phyloP scores from a whole-genome alignment of 768 basidiomycete species.

The Auriculariales sp. region DNA sequence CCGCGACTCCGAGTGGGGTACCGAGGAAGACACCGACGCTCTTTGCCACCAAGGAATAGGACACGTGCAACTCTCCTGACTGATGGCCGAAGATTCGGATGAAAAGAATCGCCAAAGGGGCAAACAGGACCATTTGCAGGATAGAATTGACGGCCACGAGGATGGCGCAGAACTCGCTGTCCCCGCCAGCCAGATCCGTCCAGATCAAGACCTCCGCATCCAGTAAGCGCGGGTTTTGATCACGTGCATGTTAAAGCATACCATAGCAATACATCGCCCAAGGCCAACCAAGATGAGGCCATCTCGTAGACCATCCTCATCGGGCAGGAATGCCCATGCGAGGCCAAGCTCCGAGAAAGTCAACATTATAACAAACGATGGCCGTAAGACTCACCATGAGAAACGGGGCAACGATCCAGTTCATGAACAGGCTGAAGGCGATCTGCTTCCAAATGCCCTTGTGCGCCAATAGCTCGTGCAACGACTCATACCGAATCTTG shows the following conservation, averaged over 20 bases:
- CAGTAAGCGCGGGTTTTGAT: no score
- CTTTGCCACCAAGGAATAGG: constrained; percentile 45
- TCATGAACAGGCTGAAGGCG: constrained; percentile 48
- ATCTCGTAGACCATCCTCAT: constrained; percentile 55
- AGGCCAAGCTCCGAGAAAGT: no score
- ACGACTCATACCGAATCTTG: constrained; percentile 17
- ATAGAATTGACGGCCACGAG: constrained; percentile 69
- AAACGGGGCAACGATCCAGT: constrained; percentile 72
- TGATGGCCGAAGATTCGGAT: constrained; percentile 51
- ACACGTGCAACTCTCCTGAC: constrained; percentile 26
- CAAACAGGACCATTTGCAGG: constrained; percentile 64
- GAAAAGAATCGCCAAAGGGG: constrained; percentile 61
- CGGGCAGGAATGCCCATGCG: constrained; percentile 77
- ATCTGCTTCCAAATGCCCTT: constrained; percentile 51
- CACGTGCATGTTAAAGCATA: no score
- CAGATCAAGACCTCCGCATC: constrained; percentile 68
- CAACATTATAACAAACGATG: no score
- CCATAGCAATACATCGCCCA: constrained; percentile 31
- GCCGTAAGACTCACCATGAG: no score
- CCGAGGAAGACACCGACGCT: constrained; percentile 31
- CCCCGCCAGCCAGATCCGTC: constrained; percentile 60
- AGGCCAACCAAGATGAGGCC: constrained; percentile 78
- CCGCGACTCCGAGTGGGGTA: constrained; percentile 59
- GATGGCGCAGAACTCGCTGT: constrained; percentile 60
- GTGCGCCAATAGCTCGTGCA: constrained; percentile 42